These are phyloP conservation scores for Gleditsia sinensis DNA, from an alignment of 306 rosid species.

Conservation along the genomic window DNA sequence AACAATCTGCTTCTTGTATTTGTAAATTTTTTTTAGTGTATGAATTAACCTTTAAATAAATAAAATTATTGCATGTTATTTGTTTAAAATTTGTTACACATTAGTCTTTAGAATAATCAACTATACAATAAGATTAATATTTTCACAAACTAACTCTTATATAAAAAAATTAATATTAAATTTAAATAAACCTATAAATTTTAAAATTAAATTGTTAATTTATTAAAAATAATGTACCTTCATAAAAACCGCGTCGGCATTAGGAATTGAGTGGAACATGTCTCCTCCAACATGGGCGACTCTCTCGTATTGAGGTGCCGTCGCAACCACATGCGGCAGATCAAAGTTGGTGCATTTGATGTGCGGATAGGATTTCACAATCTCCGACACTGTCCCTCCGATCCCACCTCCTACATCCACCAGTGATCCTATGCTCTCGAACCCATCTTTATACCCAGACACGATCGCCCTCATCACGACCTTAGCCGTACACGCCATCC, in stretches of 20 bases:
- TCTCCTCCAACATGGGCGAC: slow-evolving; percentile 1
- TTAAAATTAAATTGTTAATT: too few species aligned
- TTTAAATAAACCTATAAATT: too few species aligned
- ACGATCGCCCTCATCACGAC: background rate
- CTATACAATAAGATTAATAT: too few species aligned
- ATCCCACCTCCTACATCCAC: slow-evolving; percentile 10
- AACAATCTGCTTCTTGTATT: too few species aligned
- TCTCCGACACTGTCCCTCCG: background rate
- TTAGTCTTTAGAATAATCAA: too few species aligned
- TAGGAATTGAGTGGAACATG: background rate
- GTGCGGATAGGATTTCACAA: background rate
- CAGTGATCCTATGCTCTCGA: background rate
- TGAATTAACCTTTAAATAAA: too few species aligned
- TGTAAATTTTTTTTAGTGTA: too few species aligned
- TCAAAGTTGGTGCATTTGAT: slow-evolving; percentile 1
- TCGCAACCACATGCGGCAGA: slow-evolving; percentile 4
- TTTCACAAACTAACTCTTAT: too few species aligned
- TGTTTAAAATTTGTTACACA: too few species aligned
- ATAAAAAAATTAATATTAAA: too few species aligned
- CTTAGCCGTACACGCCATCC: background rate
- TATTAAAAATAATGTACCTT: background rate
- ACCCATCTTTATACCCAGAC: background rate
- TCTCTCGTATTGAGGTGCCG: background rate
- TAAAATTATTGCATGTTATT: too few species aligned
- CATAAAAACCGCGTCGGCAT: slow-evolving; percentile 8